Conservation (phyloP, 306 rosid genomes). For the Cucumis cinereus region DNA sequence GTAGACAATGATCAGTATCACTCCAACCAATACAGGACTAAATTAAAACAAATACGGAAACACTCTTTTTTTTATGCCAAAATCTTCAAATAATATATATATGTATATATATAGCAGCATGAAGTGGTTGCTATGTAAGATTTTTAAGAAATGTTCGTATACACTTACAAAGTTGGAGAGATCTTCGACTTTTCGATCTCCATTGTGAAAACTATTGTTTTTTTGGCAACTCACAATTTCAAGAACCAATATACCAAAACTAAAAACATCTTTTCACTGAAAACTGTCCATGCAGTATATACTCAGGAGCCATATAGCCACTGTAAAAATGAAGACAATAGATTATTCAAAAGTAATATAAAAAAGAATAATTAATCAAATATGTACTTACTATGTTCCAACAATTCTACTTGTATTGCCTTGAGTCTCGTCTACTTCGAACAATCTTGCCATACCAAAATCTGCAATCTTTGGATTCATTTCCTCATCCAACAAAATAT, state of each 20-base stretch:
- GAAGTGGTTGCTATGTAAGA: neutral
- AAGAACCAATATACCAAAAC: conserved; percentile 32
- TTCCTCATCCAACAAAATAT: neutral
- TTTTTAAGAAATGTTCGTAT: neutral
- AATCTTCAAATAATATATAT: neutral
- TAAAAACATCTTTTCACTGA: conserved; percentile 30
- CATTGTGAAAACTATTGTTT: neutral
- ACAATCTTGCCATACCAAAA: conserved; percentile 3
- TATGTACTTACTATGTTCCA: neutral
- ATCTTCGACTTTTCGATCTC: neutral
- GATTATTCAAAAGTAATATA: neutral
- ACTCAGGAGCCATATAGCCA: conserved; percentile 47
- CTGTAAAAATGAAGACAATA: conserved; percentile 1
- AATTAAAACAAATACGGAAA: too few species aligned
- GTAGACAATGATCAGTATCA: too few species aligned
- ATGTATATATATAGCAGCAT: too few species aligned
- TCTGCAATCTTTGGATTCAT: neutral
- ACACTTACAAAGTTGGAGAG: neutral
- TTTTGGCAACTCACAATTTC: conserved; percentile 30
- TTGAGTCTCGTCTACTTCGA: neutral
- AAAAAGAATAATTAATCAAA: neutral
- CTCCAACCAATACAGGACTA: too few species aligned
- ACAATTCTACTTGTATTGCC: neutral
- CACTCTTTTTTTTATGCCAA: too few species aligned
- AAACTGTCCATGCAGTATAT: conserved; percentile 24